A percentile compares a stretch with the other conserved stretches of the same genome.
Evolutionary conservation across 306 rosid genomes (phyloP).

Genomic region (Chamaecrista fasciculata): DNA sequence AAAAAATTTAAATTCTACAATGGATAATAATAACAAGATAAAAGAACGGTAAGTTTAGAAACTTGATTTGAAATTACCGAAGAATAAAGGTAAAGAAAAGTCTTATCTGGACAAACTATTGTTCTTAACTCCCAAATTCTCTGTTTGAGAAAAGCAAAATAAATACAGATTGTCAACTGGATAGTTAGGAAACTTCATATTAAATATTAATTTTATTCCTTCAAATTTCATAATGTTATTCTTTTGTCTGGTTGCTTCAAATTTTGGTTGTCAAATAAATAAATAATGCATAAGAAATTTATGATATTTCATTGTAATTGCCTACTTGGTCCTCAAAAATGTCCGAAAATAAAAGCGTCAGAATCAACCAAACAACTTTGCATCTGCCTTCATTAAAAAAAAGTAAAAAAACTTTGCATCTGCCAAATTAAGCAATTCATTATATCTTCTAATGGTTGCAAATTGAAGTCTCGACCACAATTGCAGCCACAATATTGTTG

Average conservation of each 20-base stretch:
- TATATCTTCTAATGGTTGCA: constrained; percentile 1
- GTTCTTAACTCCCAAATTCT: background rate
- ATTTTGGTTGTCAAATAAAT: background rate
- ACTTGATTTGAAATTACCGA: background rate
- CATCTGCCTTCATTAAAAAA: no score
- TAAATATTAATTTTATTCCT: background rate
- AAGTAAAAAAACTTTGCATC: no score
- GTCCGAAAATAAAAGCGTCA: background rate
- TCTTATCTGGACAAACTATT: background rate
- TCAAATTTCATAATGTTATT: background rate
- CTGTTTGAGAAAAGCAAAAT: background rate
- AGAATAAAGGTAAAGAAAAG: background rate
- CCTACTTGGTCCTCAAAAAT: background rate
- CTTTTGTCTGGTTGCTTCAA: background rate
- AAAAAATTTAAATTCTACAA: background rate
- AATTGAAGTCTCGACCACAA: no score
- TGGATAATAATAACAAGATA: background rate
- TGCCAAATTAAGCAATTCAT: background rate
- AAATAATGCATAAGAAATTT: background rate
- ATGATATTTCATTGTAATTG: background rate
- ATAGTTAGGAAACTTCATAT: background rate
- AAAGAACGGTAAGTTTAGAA: background rate
- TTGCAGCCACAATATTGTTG: no score
- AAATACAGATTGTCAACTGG: background rate
- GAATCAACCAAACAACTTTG: background rate